phyloP scores from a whole-genome alignment of 768 basidiomycete genomes.

The Fomitopsis pulvina region DNA sequence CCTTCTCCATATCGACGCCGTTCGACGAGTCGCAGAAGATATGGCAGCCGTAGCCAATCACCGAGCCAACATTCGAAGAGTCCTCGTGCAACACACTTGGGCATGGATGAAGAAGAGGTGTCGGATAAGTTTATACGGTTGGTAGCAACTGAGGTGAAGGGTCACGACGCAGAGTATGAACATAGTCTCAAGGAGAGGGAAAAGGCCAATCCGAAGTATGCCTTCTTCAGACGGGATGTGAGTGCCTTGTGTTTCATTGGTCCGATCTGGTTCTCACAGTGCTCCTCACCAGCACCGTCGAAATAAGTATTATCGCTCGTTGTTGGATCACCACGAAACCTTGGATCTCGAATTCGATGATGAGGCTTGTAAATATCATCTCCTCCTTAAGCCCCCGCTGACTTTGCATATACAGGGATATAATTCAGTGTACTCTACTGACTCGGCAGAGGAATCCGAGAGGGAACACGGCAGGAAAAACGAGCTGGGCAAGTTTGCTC shows the following conservation, averaged over 20 bases:
- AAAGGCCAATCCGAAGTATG: constrained; percentile 73
- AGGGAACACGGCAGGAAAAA: constrained; percentile 75
- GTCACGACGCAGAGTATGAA: constrained; percentile 75
- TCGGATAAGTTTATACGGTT: constrained; percentile 83
- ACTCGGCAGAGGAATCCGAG: constrained; percentile 93
- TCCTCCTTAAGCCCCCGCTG: background rate
- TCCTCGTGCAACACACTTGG: constrained; percentile 23
- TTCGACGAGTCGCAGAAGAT: constrained; percentile 33
- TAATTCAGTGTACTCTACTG: constrained; percentile 84
- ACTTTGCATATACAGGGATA: constrained; percentile 71
- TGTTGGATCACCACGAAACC: constrained; percentile 50
- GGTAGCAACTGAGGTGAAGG: constrained; percentile 79
- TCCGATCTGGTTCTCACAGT: background rate
- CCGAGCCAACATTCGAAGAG: constrained; percentile 30
- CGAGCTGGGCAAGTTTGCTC: constrained; percentile 69
- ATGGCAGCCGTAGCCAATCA: constrained; percentile 41
- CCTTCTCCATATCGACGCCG: constrained; percentile 26
- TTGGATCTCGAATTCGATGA: constrained; percentile 75
- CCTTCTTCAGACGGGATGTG: constrained; percentile 62
- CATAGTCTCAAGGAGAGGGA: constrained; percentile 69
- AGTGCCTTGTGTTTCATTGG: constrained; percentile 14
- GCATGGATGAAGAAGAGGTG: constrained; percentile 56
- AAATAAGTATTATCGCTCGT: constrained; percentile 63
- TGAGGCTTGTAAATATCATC: constrained; percentile 39
- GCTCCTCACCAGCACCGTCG: constrained; percentile 51